Percentiles rank a stretch among this genome's conserved stretches.
Conservation (phyloP, 2,329 filamentous ascomycete species). For the Paraphaeosphaeria sporulosa region DNA sequence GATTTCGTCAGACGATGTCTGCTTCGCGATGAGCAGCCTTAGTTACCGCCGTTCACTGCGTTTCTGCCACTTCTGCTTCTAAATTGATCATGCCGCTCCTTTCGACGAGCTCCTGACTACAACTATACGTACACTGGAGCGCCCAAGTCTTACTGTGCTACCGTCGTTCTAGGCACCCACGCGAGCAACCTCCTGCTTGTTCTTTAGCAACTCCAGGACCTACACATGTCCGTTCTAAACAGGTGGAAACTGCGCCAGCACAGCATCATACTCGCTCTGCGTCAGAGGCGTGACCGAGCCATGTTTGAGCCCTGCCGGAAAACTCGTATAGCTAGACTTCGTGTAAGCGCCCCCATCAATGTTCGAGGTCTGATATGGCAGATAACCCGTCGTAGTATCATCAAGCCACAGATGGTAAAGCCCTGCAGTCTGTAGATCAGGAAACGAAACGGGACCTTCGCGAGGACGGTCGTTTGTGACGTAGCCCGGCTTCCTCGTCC, state of each 20-base stretch:
- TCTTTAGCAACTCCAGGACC: too few species aligned
- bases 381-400: neutral
- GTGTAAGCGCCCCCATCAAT: neutral
- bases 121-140: too few species aligned
- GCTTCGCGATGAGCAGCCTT: too few species aligned
- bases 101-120: too few species aligned
- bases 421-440: neutral
- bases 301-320: neutral
- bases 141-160: too few species aligned
- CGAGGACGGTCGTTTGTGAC: neutral
- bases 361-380: neutral
- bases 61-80: neutral
- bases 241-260: neutral
- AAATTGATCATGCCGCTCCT: neutral
- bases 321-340: neutral
- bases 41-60: too few species aligned
- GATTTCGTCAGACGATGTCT: too few species aligned
- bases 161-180: neutral
- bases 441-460: neutral
- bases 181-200: too few species aligned
- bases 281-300: neutral
- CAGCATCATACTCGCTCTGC: neutral
- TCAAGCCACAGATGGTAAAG: neutral
- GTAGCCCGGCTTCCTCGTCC: neutral
- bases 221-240: too few species aligned